A percentile compares a stretch with the other conserved stretches of the same genome.
Conservation (phyloP, 305 asterid species). For the Withania somnifera region DNA sequence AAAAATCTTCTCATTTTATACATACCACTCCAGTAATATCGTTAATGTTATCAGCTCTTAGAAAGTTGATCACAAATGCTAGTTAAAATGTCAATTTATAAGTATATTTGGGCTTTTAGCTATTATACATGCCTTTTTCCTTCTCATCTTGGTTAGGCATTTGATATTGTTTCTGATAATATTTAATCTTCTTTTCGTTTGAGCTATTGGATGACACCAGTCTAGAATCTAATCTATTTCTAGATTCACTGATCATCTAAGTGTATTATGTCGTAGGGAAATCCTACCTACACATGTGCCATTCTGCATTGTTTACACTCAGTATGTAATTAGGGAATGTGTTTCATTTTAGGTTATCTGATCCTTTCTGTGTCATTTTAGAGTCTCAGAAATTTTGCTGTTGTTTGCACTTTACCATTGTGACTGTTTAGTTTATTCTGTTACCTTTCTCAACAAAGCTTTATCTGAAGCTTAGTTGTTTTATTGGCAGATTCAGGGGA, state of each 20-base stretch:
- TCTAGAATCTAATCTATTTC: neutral
- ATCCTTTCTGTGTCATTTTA: neutral
- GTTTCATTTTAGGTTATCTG: neutral
- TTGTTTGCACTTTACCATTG: neutral
- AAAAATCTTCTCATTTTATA: neutral
- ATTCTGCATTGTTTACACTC: neutral
- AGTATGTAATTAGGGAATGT: neutral
- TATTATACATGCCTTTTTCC: neutral
- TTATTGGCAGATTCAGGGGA: slow-evolving; percentile 2
- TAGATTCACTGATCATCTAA: neutral
- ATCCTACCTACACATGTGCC: neutral
- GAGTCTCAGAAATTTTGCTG: neutral
- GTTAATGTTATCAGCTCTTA: neutral
- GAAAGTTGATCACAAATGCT: neutral
- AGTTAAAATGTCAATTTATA: neutral
- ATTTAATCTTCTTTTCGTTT: neutral
- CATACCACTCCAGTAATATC: neutral
- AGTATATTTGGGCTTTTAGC: neutral
- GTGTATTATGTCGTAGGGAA: neutral
- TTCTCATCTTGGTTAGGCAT: neutral
- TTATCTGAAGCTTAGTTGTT: neutral
- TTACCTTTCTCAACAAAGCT: too few species aligned
- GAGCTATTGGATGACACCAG: neutral
- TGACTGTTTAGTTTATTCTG: neutral
- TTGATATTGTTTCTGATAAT: neutral